phyloP scores from a whole-genome alignment of 768 basidiomycete species.

The Polyporus arcularius region DNA sequence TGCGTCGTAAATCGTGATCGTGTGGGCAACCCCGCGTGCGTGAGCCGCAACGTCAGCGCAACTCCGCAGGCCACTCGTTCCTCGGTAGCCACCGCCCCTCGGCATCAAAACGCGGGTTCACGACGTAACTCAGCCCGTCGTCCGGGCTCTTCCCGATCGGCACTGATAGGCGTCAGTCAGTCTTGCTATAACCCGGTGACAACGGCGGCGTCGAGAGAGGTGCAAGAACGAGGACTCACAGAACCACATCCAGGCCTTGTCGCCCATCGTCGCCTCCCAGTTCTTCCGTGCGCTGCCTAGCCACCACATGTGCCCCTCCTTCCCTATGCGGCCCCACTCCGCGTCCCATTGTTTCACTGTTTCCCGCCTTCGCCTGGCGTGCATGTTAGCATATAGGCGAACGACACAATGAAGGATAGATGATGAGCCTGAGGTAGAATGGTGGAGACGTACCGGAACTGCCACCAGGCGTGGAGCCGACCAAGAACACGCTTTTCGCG shows the following conservation, averaged over 20 bases:
- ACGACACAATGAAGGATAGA: not conserved
- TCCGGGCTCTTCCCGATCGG: conserved; percentile 52
- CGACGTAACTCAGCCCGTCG: conserved; percentile 65
- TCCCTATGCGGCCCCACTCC: conserved; percentile 78
- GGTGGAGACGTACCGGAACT: conserved; percentile 47
- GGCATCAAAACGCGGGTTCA: conserved; percentile 72
- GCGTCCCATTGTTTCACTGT: conserved; percentile 60
- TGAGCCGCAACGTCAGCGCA: conserved; percentile 47
- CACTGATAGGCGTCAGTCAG: conserved; percentile 30
- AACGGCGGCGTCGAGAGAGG: not conserved
- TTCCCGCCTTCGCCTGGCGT: conserved; percentile 49
- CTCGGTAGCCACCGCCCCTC: conserved; percentile 69
- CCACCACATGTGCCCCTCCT: conserved; percentile 90
- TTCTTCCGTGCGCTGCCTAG: conserved; percentile 58
- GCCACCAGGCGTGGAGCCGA: conserved; percentile 54
- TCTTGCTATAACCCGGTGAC: too few relatives aligned
- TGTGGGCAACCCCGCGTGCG: not conserved
- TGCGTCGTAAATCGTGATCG: too few relatives aligned
- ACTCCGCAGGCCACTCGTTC: conserved; percentile 67
- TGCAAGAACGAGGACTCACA: conserved; percentile 50
- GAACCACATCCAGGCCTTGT: conserved; percentile 68
- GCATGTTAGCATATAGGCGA: not conserved
- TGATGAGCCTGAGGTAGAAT: not conserved
- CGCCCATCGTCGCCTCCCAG: conserved; percentile 87
- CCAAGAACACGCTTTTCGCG: conserved; percentile 56